These are phyloP conservation scores for Verticillium nubilum DNA, from an alignment of 2,329 filamentous ascomycete genomes.

Conservation along the genomic window DNA sequence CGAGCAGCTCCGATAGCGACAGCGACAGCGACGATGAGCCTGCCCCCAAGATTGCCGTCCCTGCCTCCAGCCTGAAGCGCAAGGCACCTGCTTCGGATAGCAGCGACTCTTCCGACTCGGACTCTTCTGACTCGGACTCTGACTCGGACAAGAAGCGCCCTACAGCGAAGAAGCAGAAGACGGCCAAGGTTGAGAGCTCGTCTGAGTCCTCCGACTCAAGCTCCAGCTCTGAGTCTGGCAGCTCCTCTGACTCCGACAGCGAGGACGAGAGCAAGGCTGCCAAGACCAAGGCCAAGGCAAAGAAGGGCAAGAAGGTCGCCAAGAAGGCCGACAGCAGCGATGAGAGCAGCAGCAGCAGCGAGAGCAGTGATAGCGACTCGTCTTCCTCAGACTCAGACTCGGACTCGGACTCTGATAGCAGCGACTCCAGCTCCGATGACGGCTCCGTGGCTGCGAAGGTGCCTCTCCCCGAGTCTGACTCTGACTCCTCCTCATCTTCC, in stretches of 20 bases:
- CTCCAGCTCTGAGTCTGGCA: conserved; percentile 23
- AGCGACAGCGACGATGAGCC: conserved; percentile 7
- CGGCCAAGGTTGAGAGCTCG: conserved; percentile 24
- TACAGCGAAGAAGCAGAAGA: conserved; percentile 47
- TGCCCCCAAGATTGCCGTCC: neutral
- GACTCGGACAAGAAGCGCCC: conserved; percentile 39
- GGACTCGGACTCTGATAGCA: conserved; percentile 22
- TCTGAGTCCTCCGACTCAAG: conserved; percentile 27
- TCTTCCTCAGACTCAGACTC: conserved; percentile 22
- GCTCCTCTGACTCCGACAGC: conserved; percentile 30
- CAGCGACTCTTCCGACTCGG: conserved; percentile 17
- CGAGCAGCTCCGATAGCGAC: conserved; percentile 20
- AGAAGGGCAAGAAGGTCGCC: neutral
- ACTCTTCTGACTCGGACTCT: conserved; percentile 22
- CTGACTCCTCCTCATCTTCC: conserved; percentile 19
- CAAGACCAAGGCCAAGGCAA: neutral
- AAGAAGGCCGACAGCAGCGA: neutral
- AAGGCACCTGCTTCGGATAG: conserved; percentile 26
- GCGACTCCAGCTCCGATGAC: conserved; percentile 32
- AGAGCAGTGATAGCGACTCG: conserved; percentile 19
- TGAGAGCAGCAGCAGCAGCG: conserved; percentile 23
- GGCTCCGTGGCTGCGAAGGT: conserved; percentile 32
- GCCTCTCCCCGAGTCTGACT: conserved; percentile 36
- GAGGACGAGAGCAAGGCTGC: conserved; percentile 14
- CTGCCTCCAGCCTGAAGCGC: conserved; percentile 30